phyloP scores from a whole-genome alignment of 2,329 filamentous ascomycete species.

The Aureobasidium namibiae region DNA sequence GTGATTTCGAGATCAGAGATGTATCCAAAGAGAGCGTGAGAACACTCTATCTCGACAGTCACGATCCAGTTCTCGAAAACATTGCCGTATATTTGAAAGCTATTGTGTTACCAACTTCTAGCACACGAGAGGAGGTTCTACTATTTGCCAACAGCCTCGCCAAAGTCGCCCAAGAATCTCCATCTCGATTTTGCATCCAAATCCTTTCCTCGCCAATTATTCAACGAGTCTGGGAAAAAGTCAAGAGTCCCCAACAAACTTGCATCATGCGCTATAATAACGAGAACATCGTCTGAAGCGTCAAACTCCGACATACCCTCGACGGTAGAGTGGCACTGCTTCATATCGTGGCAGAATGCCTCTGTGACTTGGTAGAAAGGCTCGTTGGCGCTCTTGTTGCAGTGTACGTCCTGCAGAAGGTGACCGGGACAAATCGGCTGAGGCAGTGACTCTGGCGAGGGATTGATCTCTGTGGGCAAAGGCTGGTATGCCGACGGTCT shows the following conservation, averaged over 20 bases:
- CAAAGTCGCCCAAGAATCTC: slow-evolving; percentile 45
- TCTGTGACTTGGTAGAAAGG: slow-evolving; percentile 30
- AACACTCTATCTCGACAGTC: too few species aligned
- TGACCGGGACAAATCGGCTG: slow-evolving; percentile 33
- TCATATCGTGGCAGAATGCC: slow-evolving; percentile 26
- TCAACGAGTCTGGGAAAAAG: slow-evolving; percentile 43
- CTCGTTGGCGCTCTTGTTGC: slow-evolving; percentile 23
- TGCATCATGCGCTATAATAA: slow-evolving; percentile 42
- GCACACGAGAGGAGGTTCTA: too few species aligned
- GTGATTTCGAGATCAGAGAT: too few species aligned
- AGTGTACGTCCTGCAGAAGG: slow-evolving; percentile 33
- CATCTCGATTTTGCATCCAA: slow-evolving; percentile 41
- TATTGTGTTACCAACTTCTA: too few species aligned
- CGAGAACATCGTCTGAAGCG: slow-evolving; percentile 36
- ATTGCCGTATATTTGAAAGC: too few species aligned
- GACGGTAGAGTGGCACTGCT: slow-evolving; percentile 32
- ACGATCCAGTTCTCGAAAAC: too few species aligned
- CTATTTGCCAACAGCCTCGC: slow-evolving; percentile 29
- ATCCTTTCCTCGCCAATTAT: slow-evolving; percentile 39
- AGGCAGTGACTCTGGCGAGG: slow-evolving; percentile 21
- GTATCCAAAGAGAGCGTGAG: too few species aligned
- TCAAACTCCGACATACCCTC: slow-evolving; percentile 41
- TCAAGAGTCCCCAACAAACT: slow-evolving; percentile 36
- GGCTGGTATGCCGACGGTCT: slow-evolving; percentile 36
- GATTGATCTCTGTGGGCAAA: slow-evolving; percentile 30